Evolutionary conservation across 1,284 basidiomycete species (phyloP).

Genomic region (Marasmius oreades): DNA sequence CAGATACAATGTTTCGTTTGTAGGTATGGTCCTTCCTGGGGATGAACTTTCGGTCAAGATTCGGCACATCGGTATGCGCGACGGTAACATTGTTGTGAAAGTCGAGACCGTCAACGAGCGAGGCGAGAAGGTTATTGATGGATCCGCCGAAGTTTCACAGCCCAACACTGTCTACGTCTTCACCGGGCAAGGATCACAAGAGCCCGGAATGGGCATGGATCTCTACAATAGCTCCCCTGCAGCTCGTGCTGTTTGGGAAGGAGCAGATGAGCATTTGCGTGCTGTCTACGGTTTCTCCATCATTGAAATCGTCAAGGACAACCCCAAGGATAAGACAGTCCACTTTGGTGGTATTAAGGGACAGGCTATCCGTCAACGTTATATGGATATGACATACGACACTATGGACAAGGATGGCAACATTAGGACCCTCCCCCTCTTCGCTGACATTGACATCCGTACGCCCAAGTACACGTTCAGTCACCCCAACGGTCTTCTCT

Average conservation of each 20-base stretch:
- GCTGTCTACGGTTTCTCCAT: constrained; percentile 98
- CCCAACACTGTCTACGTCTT: constrained; percentile 95
- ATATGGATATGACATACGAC: constrained; percentile 99
- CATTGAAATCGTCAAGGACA: constrained; percentile 96
- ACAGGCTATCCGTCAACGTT: constrained; percentile 94
- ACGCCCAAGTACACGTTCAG: constrained; percentile 97
- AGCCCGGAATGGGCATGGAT: constrained; percentile 99
- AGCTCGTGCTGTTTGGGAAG: constrained; percentile 96
- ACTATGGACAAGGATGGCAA: constrained; percentile 94
- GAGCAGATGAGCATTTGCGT: constrained; percentile 89
- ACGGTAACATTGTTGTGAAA: constrained; percentile 90
- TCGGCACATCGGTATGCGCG: constrained; percentile 87
- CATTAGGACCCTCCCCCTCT: constrained; percentile 91
- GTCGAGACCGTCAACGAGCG: constrained; percentile 85
- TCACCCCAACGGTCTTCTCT: constrained; percentile 92
- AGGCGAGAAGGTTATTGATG: constrained; percentile 90
- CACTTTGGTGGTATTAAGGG: constrained; percentile 99
- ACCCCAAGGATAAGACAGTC: constrained; percentile 95
- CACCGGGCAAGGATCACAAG: constrained; percentile 98
- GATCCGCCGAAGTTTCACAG: constrained; percentile 91
- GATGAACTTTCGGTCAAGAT: constrained; percentile 88
- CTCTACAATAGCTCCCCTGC: constrained; percentile 91
- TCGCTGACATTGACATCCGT: constrained; percentile 88
- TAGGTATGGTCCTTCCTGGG: constrained; percentile 96
- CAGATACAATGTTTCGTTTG: constrained; percentile 89